Base-by-base conservation (phyloP, 768 basidiomycete genomes). In the Rhodotorula kratochvilovae region DNA sequence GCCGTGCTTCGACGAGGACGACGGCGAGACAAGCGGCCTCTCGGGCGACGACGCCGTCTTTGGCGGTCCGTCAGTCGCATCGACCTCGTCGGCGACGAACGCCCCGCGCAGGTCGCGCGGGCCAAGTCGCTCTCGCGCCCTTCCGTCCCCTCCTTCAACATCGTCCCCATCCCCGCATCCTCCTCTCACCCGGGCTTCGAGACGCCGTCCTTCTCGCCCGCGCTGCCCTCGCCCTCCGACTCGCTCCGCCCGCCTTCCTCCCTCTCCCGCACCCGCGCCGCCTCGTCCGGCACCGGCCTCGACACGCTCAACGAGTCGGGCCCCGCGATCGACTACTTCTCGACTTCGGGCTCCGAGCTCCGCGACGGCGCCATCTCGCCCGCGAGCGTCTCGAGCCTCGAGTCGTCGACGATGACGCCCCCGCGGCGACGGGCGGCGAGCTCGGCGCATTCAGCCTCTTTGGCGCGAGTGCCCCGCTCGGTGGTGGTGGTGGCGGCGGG, bases 251-350 rank as follows among this genome's bases (percentile, higher is more conserved):
- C 65, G 12, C 46, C 57, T 12, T 23, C 57, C 16, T 39, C 68
- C n/a, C 33, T 27, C 29, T 13, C 67, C n/a, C 46, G 64, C 48
- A 53, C 36, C 3, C 66, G 69, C 45, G 59, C 35, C 17, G 43
- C 68, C 2, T 60, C 68, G 3, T 58, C 25, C 15, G 39, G 39
- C 5, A 27, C 36, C 12, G 58, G 35, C 6, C 58, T 59, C 42
- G 58, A 59, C 42, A 59, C 58, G 42, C 58, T 59, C 39, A 43
- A 27, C 58, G 58, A 59, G 19, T 23, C 58, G 21, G 58, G 73
- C 3, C 73, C 73, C 4, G 73, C 73, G 10, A 55, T 63, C 39
- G 73, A 74, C 48, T 65, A 64, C 55, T 74, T 74, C 63, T 71
- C 73, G 21, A 64, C 66, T 6, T 42, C 33, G 36, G 66, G 66